Percentiles rank a stretch among this genome's conserved stretches.
Evolutionary conservation across 805 yeast genomes (phyloP).

Genomic region (Hemisphaericaspora nanyangensis): DNA sequence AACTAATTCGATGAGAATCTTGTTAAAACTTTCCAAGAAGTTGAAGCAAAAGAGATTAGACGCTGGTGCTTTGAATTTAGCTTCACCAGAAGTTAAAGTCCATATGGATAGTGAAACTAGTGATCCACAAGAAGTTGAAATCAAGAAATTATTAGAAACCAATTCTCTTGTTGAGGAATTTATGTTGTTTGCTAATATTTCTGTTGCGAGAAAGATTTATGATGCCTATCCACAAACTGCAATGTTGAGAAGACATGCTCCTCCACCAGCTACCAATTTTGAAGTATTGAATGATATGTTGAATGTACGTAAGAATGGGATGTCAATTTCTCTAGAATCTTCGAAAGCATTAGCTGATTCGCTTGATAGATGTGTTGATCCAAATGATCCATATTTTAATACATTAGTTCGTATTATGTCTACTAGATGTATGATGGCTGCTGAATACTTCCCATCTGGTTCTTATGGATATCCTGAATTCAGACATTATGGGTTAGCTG

Average conservation of each 20-base stretch:
- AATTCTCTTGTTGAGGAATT: constrained; percentile 97
- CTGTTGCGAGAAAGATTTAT: constrained; percentile 89
- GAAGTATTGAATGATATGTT: constrained; percentile 87
- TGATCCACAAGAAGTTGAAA: constrained; percentile 93
- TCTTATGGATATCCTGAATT: constrained; percentile 86
- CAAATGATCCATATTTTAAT: constrained; percentile 84
- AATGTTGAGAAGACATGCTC: constrained; percentile 94
- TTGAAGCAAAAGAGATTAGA: constrained; percentile 82
- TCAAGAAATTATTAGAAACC: constrained; percentile 82
- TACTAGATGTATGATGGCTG: constrained; percentile 98
- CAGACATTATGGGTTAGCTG: constrained; percentile 95
- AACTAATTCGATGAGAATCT: constrained; percentile 83
- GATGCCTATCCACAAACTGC: constrained; percentile 97
- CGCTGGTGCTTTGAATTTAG: constrained; percentile 94
- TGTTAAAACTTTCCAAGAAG: constrained; percentile 74
- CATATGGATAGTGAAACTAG: constrained; percentile 96
- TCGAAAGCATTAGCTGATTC: constrained; percentile 93
- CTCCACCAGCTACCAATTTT: constrained; percentile 95
- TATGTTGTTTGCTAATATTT: constrained; percentile 94
- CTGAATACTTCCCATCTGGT: constrained; percentile 94
- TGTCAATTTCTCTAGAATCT: constrained; percentile 74
- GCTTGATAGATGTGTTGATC: constrained; percentile 81
- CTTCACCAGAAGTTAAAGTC: constrained; percentile 97
- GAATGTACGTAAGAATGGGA: constrained; percentile 64
- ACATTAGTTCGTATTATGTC: constrained; percentile 94